Conservation (phyloP, 768 basidiomycete genomes). For the Tulasnella sp. region DNA sequence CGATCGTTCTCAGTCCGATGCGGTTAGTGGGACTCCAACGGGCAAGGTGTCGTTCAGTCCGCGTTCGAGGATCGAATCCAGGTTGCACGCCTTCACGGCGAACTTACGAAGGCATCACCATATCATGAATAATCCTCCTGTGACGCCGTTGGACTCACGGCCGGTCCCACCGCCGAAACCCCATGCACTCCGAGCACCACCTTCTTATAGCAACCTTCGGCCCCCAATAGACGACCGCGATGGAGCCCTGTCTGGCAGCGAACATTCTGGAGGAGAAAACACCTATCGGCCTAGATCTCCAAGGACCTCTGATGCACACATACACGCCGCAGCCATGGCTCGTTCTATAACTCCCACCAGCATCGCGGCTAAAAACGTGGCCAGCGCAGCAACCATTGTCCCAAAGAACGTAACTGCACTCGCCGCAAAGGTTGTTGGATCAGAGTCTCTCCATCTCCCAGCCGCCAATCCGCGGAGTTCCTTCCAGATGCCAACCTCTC, state of each 20-base stretch:
- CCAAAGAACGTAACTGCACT: slow-evolving; percentile 1
- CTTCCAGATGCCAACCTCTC: slow-evolving; percentile 13
- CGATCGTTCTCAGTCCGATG: not conserved
- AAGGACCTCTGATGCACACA: not conserved
- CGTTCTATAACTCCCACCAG: not conserved
- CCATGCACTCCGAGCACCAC: not conserved
- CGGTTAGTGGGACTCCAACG: not conserved
- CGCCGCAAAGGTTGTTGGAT: not conserved
- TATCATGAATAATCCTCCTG: not conserved
- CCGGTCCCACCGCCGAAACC: slow-evolving; percentile 9
- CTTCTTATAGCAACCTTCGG: not conserved
- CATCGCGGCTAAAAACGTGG: slow-evolving; percentile 6
- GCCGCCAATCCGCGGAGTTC: not conserved
- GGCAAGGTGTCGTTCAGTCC: slow-evolving; percentile 1
- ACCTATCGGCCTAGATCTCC: not conserved
- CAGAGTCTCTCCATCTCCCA: not conserved
- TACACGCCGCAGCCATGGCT: not conserved
- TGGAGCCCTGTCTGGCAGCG: not conserved
- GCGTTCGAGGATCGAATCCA: slow-evolving; percentile 11
- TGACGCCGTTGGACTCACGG: not conserved
- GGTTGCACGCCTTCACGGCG: slow-evolving; percentile 8
- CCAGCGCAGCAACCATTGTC: not conserved
- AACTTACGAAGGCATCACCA: not conserved
- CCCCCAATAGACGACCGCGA: not conserved
- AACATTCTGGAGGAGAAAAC: not conserved